Conservation (phyloP, 1,284 basidiomycete genomes). For the Heterobasidion parviporum region DNA sequence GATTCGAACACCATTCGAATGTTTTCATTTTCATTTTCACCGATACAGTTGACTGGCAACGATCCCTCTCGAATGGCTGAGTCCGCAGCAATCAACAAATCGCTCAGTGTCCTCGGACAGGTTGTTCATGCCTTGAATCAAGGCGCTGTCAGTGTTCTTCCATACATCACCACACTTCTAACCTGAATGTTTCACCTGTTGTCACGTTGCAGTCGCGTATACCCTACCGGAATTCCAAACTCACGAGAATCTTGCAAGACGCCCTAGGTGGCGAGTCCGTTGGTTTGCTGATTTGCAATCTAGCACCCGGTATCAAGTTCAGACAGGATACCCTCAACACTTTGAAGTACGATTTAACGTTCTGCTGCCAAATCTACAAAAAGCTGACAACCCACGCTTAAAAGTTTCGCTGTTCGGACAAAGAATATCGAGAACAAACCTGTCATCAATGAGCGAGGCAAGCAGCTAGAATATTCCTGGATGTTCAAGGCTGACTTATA, state of each 20-base stretch:
- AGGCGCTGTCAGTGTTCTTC: constrained; percentile 42
- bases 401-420: constrained; percentile 69
- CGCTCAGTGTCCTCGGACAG: constrained; percentile 71
- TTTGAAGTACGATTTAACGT: constrained; percentile 47
- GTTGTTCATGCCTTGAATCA: constrained; percentile 79
- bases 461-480: constrained; percentile 11
- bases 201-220: constrained; percentile 47
- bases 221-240: constrained; percentile 78
- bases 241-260: constrained; percentile 78
- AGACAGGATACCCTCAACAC: constrained; percentile 80
- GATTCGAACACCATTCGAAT: neutral
- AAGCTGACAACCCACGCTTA: neutral
- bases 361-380: neutral
- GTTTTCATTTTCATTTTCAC: too few relatives aligned
- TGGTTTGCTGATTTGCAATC: constrained; percentile 74
- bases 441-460: constrained; percentile 65
- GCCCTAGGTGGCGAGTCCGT: constrained; percentile 73
- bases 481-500: constrained; percentile 1
- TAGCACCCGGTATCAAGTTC: constrained; percentile 74
- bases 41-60: constrained; percentile 63
- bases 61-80: constrained; percentile 74
- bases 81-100: constrained; percentile 80
- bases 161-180: neutral
- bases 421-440: constrained; percentile 77
- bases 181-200: neutral